Evolutionary conservation across 169 alveolate genomes (phyloP), one percentile per base, ranked within the genome.

Genomic region (Plasmodium knowlesi): DNA sequence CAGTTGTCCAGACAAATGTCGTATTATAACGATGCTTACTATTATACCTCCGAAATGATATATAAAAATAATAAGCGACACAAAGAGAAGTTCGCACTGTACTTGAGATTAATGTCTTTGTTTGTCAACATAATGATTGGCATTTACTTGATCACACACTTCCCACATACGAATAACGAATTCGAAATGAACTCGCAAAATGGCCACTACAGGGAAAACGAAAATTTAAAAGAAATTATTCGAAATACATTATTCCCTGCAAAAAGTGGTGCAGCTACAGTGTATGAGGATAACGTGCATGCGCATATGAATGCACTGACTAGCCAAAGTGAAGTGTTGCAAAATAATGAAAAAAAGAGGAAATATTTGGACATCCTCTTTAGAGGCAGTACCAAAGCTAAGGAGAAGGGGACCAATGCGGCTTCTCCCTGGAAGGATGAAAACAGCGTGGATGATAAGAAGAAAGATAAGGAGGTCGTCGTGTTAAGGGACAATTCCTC

Each of bases 41-140:
- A 85, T 74, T 85, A 85, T 34, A 85, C 93, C 32, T 85, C 93
- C 19, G 93, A 85, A 85, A 85, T 85, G 84, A 85, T 85, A 73
- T 85, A 85, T 74, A 85, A 85, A 74, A 53, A 85, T 85, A 37
- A 85, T 85, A 74, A 71, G 67, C 79, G 81, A 25, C 70, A 74
- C 61, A 85, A 85, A 74, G 93, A 85, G 34, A 85, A 85, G 25
- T 50, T 85, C 30, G 93, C 93, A 9, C 61, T 85, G 37, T 85
- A 85, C 61, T 74, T 85, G 67, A 85, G 93, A 46, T 76, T 85
- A 85, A 85, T 85, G 67, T 85, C 93, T 73, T 74, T 85, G 57
- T 85, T 72, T 85, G 22, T 85, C 61, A 85, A 85, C 79, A 85
- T 85, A 46, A 74, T 85, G 37, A 85, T 85, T 16, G 93, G 93